Evolutionary conservation across 768 basidiomycete genomes (phyloP), one percentile per base, ranked within the genome.

Genomic region (Tylopilus intermedius): DNA sequence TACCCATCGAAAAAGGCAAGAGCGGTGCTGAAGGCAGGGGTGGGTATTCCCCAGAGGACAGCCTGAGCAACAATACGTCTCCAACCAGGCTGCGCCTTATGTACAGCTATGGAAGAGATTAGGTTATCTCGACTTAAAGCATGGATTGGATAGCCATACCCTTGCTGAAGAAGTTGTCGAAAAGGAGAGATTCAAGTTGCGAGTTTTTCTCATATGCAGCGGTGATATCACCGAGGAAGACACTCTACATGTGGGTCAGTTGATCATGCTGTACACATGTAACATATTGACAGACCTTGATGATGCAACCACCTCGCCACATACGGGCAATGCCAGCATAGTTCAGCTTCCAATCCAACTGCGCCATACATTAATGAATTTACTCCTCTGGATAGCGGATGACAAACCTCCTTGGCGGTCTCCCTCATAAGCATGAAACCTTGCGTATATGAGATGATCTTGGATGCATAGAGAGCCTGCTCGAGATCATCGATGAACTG

Each of bases 251-350:
- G 30, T 14, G 32, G 18, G 29, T 67, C 46, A 62, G 46, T 50
- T 21, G 21, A 49, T 47, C 10, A 21, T 37, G 13, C 13, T 38
- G 33, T 47, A n/a, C 5, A 11, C 66, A 62, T 46, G 55, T 49
- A 37, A 42, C 46, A 21, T 32, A 21, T 18, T 1, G 40, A 50
- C 63, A 45, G 42, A 83, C 88, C 82, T 95, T 95, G 81, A 99
- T 98, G 73, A 99, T 99, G 72, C 95, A 98, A 60, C 96, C 96
- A 60, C 96, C 96, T 65, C 95, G 92, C 96, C 96, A 99, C 94
- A 99, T 99, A 62, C 79, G 83, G 32, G 96, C 96, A 67, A 99
- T 98, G 56, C 94, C 94, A 62, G 94, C 86, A 69, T 95, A 95
- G 81, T 98, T 97, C 70, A 99, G 77, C 71, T 89, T 83, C 95